phyloP scores from a whole-genome alignment of 345 rosid genomes.

The Camelina neglecta region DNA sequence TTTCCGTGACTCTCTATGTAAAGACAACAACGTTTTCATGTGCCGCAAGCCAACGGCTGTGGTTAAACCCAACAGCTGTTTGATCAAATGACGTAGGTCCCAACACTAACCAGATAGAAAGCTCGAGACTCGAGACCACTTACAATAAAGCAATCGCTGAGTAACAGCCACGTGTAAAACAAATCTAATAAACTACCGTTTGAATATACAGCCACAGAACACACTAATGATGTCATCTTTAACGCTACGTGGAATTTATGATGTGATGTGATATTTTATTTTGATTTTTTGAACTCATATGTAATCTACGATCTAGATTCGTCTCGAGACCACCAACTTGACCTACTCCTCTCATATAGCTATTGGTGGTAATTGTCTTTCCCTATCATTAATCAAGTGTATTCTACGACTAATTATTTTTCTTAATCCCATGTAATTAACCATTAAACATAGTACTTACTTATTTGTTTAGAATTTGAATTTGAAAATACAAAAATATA shows the following conservation, averaged over 20 bases:
- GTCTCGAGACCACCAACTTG: slow-evolving; percentile 41
- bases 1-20: slow-evolving; percentile 23
- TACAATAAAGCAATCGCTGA: slow-evolving; percentile 23
- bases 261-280: not conserved
- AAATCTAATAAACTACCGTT: slow-evolving; percentile 8
- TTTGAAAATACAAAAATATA: no score
- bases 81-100: slow-evolving; percentile 4
- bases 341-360: not conserved
- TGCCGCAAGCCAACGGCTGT: slow-evolving; percentile 36
- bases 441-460: no score
- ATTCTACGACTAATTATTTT: no score
- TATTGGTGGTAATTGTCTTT: slow-evolving; percentile 23
- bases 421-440: no score
- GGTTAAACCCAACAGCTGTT: slow-evolving; percentile 23
- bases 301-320: slow-evolving; percentile 37
- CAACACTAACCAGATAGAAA: slow-evolving; percentile 9
- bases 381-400: slow-evolving; percentile 3
- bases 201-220: slow-evolving; percentile 20
- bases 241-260: slow-evolving; percentile 14
- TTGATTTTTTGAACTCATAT: not conserved
- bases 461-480: no score
- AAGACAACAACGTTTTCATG: slow-evolving; percentile 26
- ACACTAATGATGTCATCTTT: slow-evolving; percentile 4
- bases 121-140: slow-evolving; percentile 24
- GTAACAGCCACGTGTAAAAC: slow-evolving; percentile 24